Base-by-base conservation (phyloP, 495 filamentous ascomycete species). In the Amniculicola lignicola region DNA sequence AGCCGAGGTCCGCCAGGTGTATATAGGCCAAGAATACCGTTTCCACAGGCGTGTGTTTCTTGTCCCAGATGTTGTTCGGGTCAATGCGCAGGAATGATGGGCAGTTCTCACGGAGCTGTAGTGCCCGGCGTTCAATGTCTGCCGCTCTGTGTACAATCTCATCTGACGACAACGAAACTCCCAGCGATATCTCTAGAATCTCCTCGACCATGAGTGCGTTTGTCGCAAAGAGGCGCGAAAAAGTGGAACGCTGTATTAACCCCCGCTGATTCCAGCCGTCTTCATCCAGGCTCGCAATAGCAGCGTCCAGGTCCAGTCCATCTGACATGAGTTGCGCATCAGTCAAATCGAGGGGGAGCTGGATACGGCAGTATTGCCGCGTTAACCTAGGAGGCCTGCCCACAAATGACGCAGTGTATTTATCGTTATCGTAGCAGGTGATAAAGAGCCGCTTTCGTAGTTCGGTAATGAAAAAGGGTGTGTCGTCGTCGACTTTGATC, bases 131-230 rank as follows among this genome's bases (percentile, higher is more conserved):
- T 23, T 59, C 58, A 40, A 66, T 61, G 56, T 66, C 80, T 76
- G 76, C 67, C 5, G 78, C 70, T 44, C 72, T 73, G 11, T 70
- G 67, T n/a, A 78, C 54, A 0, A 77, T 64, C 33, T 77, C 73
- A 23, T 77, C 72, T 14, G 68, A 62, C 4, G 70, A 64, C n/a
- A n/a, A n/a, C n/a, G 39, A 67, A n/a, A 69, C 73, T 1, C 77
- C 75, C 10, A 85, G 62, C 12, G 81, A 78, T 16, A 85, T 75
- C 52, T 83, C 76, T 16, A 86, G 74, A 12, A 84, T 77, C 48
- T 82, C 75, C 49, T 85, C 83, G 14, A 77, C 65, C 7, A 80
- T 72, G 3, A 73, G 54, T 0, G 76, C 67, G 9, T 83, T 67
- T 2, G 75, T 65, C 16, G 77, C 72, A 31, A 80, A 75, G 5